phyloP scores from a whole-genome alignment of 805 yeast genomes.

The Metschnikowia dekortorum region DNA sequence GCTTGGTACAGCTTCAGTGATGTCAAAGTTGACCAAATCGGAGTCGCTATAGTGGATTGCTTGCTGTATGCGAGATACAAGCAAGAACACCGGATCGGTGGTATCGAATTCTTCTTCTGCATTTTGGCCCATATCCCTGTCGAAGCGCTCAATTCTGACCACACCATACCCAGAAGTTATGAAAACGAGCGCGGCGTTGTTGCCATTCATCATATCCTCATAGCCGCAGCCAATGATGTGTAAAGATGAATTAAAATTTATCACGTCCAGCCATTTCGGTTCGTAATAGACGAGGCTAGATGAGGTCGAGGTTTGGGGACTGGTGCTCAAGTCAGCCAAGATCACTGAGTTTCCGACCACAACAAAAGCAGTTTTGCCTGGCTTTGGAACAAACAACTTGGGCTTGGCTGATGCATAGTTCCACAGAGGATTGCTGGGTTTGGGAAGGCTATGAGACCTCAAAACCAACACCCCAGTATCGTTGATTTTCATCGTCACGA shows the following conservation, averaged over 20 bases:
- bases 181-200: conserved; percentile 42
- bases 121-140: conserved; percentile 9
- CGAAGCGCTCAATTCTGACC: conserved; percentile 50
- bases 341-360: conserved; percentile 58
- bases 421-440: conserved; percentile 20
- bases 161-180: conserved; percentile 59
- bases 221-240: conserved; percentile 57
- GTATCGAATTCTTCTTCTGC: conserved; percentile 20
- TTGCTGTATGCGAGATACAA: conserved; percentile 77
- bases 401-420: conserved; percentile 31
- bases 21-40: conserved; percentile 42
- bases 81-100: conserved; percentile 26
- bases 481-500: conserved; percentile 52
- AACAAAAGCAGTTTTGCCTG: conserved; percentile 57
- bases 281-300: conserved; percentile 25
- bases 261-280: conserved; percentile 78
- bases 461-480: conserved; percentile 49
- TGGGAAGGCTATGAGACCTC: conserved; percentile 64
- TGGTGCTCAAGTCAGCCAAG: conserved; percentile 53
- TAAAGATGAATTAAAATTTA: conserved; percentile 52
- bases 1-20: conserved; percentile 35
- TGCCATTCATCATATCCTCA: conserved; percentile 35
- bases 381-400: conserved; percentile 51
- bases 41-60: conserved; percentile 64
- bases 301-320: conserved; percentile 21